phyloP scores from a whole-genome alignment of 2,329 filamentous ascomycete species.

The Thermochaetoides dissita region DNA sequence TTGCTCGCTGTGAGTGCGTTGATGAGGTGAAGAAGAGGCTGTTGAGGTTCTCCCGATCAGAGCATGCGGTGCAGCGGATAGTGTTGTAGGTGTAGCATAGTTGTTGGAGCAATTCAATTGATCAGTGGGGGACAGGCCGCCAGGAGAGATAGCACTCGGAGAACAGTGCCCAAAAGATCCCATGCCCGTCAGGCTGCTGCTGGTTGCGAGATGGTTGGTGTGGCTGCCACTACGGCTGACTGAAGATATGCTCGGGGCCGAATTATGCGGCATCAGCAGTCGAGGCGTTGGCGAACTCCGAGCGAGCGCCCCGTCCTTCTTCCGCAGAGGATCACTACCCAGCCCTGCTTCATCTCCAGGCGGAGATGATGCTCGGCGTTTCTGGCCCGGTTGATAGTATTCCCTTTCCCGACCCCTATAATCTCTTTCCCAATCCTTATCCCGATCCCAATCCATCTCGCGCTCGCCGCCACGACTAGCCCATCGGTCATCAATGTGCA shows the following conservation, averaged over 20 bases:
- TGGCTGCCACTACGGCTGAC: conserved; percentile 34
- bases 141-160: conserved; percentile 30
- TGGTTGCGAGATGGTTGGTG: conserved; percentile 30
- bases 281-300: conserved; percentile 40
- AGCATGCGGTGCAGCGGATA: conserved; percentile 35
- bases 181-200: conserved; percentile 26
- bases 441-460: conserved; percentile 10
- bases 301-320: conserved; percentile 29
- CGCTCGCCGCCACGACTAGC: conserved; percentile 8
- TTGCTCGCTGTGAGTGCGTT: conserved; percentile 31
- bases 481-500: conserved; percentile 32
- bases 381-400: conserved; percentile 32
- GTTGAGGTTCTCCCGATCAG: conserved; percentile 24
- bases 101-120: conserved; percentile 31
- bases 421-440: conserved; percentile 11
- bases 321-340: conserved; percentile 30
- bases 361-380: conserved; percentile 43
- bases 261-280: conserved; percentile 32
- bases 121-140: conserved; percentile 36
- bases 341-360: conserved; percentile 31
- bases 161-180: conserved; percentile 33
- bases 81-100: conserved; percentile 30
- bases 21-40: conserved; percentile 26
- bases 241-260: conserved; percentile 31
- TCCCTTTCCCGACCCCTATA: conserved; percentile 9